These are phyloP conservation scores for Dictyostelium discoideum DNA, from an alignment of 78 protist genomes.

Conservation along the genomic window DNA sequence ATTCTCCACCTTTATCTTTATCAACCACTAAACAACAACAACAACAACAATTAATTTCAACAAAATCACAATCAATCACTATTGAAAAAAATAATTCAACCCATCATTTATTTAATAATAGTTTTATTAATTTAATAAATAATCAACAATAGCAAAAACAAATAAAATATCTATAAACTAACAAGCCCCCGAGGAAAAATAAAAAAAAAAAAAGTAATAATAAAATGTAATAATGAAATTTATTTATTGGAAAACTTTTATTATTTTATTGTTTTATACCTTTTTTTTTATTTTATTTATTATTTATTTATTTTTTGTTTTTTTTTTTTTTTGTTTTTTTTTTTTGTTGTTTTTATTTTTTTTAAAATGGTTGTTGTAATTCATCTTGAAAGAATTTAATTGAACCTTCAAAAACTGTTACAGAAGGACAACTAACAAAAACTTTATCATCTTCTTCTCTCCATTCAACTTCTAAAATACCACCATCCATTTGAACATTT, in stretches of 20 bases:
- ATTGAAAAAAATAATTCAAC: background rate
- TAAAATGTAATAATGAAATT: background rate
- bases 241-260: too few species aligned
- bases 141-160: background rate
- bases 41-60: background rate
- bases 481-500: constrained; percentile 80
- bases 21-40: background rate
- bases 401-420: constrained; percentile 26
- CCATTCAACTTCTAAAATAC: constrained; percentile 81
- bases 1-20: background rate
- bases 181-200: background rate
- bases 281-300: too few species aligned
- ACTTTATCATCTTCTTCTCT: constrained; percentile 36
- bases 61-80: background rate
- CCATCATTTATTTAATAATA: background rate
- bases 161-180: background rate
- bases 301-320: too few species aligned
- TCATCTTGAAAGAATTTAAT: constrained; percentile 31
- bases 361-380: background rate
- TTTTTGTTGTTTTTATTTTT: too few species aligned
- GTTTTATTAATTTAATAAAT: constrained; percentile 2
- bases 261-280: too few species aligned
- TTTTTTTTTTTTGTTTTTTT: too few species aligned
- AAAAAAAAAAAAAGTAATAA: background rate
- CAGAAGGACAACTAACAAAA: constrained; percentile 31